These are phyloP conservation scores for Cryomyces antarcticus DNA, from an alignment of 495 filamentous ascomycete species.

Conservation along the genomic window DNA sequence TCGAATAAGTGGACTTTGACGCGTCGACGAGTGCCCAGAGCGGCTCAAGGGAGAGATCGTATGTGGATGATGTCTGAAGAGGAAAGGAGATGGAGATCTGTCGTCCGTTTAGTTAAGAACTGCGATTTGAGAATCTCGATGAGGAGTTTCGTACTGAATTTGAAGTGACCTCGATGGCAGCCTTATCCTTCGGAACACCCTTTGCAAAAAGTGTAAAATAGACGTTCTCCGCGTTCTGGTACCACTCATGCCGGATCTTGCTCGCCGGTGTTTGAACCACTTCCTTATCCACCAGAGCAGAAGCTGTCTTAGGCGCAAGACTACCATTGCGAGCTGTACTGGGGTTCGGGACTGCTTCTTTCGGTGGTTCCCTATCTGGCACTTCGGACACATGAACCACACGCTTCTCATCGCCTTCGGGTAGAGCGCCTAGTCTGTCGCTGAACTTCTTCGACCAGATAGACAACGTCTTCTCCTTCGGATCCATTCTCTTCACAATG, in stretches of 20 bases:
- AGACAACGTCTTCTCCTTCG: conserved; percentile 38
- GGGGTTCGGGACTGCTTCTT: neutral
- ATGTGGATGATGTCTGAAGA: conserved; percentile 32
- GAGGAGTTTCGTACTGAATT: conserved; percentile 23
- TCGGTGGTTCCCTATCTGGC: conserved; percentile 35
- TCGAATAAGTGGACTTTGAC: conserved; percentile 33
- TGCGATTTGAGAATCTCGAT: neutral
- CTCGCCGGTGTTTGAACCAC: conserved; percentile 28
- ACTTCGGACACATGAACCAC: conserved; percentile 40
- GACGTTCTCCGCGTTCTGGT: conserved; percentile 45
- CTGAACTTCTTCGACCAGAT: conserved; percentile 43
- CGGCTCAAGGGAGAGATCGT: conserved; percentile 47
- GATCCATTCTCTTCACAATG: conserved; percentile 36
- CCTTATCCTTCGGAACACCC: conserved; percentile 43
- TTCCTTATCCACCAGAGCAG: conserved; percentile 3
- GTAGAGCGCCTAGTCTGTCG: conserved; percentile 25
- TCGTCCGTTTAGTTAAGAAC: conserved; percentile 9
- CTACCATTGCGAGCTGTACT: neutral
- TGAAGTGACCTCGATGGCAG: conserved; percentile 34
- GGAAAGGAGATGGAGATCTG: conserved; percentile 44
- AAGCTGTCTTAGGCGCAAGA: conserved; percentile 1
- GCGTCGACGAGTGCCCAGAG: conserved; percentile 48
- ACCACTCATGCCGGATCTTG: conserved; percentile 66
- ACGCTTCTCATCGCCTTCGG: conserved; percentile 34
- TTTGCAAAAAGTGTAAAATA: conserved; percentile 54